Evolutionary conservation across 331 rosid species (phyloP).

Genomic region (Dryas integrifolia): DNA sequence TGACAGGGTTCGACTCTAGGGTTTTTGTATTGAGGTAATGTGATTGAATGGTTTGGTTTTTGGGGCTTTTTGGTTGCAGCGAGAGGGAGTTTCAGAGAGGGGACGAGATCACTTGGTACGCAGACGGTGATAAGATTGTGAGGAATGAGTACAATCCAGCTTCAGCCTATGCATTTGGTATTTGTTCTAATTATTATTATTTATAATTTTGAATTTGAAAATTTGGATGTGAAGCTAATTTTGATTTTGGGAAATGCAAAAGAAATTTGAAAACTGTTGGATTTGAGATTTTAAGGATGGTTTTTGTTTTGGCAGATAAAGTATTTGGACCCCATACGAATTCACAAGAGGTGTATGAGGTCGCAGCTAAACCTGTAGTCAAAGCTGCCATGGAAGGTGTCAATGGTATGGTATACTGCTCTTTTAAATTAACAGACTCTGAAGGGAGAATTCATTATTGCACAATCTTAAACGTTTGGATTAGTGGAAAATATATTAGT

Average conservation of each 20-base stretch:
- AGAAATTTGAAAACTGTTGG: constrained; percentile 26
- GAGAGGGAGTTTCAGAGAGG: constrained; percentile 96
- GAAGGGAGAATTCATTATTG: not conserved
- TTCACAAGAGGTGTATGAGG: constrained; percentile 89
- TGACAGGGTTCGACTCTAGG: constrained; percentile 32
- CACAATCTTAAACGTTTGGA: not conserved
- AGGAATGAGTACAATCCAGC: constrained; percentile 89
- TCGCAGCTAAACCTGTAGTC: constrained; percentile 94
- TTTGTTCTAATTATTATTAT: not conserved
- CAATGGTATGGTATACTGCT: constrained; percentile 59
- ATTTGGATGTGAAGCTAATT: constrained; percentile 16
- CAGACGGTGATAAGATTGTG: constrained; percentile 91
- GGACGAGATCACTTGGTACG: constrained; percentile 93
- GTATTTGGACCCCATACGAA: constrained; percentile 83
- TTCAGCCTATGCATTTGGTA: constrained; percentile 96
- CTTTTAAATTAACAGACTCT: not conserved
- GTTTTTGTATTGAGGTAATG: constrained; percentile 30
- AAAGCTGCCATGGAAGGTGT: constrained; percentile 99
- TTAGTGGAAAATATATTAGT: not conserved
- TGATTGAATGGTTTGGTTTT: constrained; percentile 32
- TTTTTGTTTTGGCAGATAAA: constrained; percentile 65
- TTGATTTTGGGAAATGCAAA: constrained; percentile 13
- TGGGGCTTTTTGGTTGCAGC: constrained; percentile 53
- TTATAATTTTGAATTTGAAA: constrained; percentile 23
- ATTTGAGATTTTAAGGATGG: constrained; percentile 31